These are phyloP conservation scores for Lasiodiplodia sp. DNA, from an alignment of 2,329 filamentous ascomycete genomes.

Conservation along the genomic window DNA sequence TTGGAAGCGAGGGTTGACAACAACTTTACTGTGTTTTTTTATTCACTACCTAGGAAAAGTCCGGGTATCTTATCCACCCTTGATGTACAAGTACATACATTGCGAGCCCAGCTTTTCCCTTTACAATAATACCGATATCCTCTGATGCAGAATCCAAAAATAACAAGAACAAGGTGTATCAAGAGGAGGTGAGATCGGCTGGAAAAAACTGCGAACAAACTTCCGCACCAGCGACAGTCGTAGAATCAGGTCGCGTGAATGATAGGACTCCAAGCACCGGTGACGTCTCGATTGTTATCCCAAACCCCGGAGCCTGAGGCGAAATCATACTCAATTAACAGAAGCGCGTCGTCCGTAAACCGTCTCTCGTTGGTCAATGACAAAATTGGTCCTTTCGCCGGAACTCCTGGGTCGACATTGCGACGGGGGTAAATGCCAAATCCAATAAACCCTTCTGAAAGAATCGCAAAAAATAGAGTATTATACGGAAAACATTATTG, in stretches of 20 bases:
- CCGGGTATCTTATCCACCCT: background rate
- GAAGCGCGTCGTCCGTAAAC: background rate
- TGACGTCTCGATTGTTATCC: background rate
- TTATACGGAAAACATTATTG: constrained; percentile 1
- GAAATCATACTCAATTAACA: background rate
- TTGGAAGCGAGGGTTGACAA: background rate
- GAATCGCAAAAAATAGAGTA: background rate
- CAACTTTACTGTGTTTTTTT: background rate
- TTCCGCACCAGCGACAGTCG: background rate
- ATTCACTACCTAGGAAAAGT: background rate
- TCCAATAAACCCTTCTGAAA: background rate
- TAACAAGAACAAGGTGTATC: constrained; percentile 2
- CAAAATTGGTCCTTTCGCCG: background rate
- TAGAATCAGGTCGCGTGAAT: background rate
- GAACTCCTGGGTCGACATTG: background rate
- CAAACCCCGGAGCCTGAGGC: background rate
- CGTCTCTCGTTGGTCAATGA: background rate
- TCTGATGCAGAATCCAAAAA: background rate
- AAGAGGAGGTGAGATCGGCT: constrained; percentile 19
- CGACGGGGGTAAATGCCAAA: background rate
- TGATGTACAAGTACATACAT: background rate
- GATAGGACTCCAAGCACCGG: background rate
- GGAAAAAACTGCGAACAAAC: background rate
- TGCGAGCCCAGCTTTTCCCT: background rate
- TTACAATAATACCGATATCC: constrained; percentile 2